A percentile compares a stretch with the other conserved stretches of the same genome.
Conservation (phyloP, 192 early-diverging fungal species). For the Chytriomyces confervae region DNA sequence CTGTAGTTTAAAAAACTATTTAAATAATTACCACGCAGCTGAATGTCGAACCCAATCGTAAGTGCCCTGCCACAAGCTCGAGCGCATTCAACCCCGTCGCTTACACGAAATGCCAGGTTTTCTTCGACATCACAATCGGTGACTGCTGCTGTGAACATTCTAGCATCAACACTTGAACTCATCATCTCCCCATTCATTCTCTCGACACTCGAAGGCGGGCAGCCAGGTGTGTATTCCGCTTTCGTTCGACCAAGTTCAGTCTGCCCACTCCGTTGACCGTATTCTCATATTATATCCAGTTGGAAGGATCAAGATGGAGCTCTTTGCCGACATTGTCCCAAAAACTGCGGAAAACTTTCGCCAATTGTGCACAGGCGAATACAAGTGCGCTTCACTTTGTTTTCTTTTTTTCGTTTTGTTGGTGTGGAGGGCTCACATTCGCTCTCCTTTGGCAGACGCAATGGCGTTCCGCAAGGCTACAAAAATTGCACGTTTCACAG, state of each 20-base stretch:
- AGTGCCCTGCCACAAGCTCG: background rate
- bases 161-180: background rate
- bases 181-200: background rate
- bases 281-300: slow-evolving; percentile 20
- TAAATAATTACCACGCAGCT: no score
- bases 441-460: slow-evolving; percentile 49
- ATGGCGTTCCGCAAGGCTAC: slow-evolving; percentile 85
- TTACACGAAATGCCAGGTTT: slow-evolving; percentile 53
- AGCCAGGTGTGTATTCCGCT: slow-evolving; percentile 42
- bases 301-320: slow-evolving; percentile 63
- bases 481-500: slow-evolving; percentile 84
- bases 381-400: slow-evolving; percentile 43
- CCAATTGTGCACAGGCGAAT: slow-evolving; percentile 92
- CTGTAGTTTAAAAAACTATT: no score
- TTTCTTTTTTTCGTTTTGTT: slow-evolving; percentile 1
- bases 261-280: background rate
- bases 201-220: slow-evolving; percentile 30
- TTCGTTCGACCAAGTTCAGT: background rate
- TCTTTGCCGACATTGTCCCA: slow-evolving; percentile 81
- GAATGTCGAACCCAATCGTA: slow-evolving; percentile 23
- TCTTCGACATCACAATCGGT: slow-evolving; percentile 82
- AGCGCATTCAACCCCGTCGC: background rate
- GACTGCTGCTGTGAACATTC: slow-evolving; percentile 36
- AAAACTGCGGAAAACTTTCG: slow-evolving; percentile 97
- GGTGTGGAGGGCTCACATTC: background rate